Conservation (phyloP, 1,139 yeast species). For the Geotrichum siamense region DNA sequence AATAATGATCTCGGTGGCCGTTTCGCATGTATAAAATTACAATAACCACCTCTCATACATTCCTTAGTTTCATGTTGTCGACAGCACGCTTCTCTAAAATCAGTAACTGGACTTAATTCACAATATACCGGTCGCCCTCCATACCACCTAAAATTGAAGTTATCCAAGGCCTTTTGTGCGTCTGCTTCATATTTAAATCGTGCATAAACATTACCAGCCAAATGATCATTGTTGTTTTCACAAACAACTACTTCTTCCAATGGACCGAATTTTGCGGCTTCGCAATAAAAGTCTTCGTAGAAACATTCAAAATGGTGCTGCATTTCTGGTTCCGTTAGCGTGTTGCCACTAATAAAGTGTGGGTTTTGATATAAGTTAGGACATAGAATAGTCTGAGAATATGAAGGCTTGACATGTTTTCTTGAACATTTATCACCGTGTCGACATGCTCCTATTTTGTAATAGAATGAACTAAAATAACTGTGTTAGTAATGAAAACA, state of each 20-base stretch:
- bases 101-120: conserved; percentile 70
- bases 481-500: conserved; percentile 4
- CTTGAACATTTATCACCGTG: conserved; percentile 88
- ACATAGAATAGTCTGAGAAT: conserved; percentile 59
- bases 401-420: conserved; percentile 62
- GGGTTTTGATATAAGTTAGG: conserved; percentile 70
- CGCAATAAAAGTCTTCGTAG: conserved; percentile 66
- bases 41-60: conserved; percentile 72
- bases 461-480: conserved; percentile 52
- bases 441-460: conserved; percentile 86
- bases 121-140: conserved; percentile 72
- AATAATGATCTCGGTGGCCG: conserved; percentile 46
- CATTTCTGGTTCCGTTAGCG: conserved; percentile 37
- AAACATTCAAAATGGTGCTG: conserved; percentile 55
- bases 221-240: conserved; percentile 73
- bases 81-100: conserved; percentile 69
- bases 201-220: conserved; percentile 80
- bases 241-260: conserved; percentile 65
- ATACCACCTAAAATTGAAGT: conserved; percentile 76
- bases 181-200: conserved; percentile 48
- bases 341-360: conserved; percentile 26
- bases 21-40: conserved; percentile 81
- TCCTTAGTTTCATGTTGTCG: conserved; percentile 53
- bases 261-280: conserved; percentile 53
- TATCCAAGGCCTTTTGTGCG: conserved; percentile 55